Base-by-base conservation (phyloP, 2,329 filamentous ascomycete species). In the Hypoxylon rubiginosum region DNA sequence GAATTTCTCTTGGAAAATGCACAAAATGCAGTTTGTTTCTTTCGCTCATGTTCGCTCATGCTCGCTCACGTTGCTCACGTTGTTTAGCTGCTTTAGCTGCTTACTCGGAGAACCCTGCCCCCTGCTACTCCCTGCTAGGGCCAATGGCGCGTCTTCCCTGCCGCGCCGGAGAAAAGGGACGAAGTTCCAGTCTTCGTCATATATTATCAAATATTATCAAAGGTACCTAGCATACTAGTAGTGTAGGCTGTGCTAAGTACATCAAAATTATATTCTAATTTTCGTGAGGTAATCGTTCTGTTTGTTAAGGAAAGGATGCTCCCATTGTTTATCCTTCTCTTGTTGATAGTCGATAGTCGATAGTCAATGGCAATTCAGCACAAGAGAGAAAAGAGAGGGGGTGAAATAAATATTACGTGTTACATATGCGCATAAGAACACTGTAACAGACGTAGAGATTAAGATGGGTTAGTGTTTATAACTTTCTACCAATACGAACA, bases 121-220 rank as follows among this genome's bases (percentile, higher is more conserved):
- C 39, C 24, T 26, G n/a, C n/a, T 6, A 26, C 17, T 24, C 57
- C 62, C 48, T 63, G 51, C 59, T 66, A 66, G 51, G 28, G 15
- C 13, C 46, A 48, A 36, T 61, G 57, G 58, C 30, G 51, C 10
- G n/a, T 49, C 32, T 52, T 58, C 50, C 63, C 53, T 58, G 66
- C 49, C 60, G 55, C 57, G 36, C 67, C 67, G 64, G 67, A 62
- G 64, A 63, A 67, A 67, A 67, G 67, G 64, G 67, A 62, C 67
- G 58, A 59, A 30, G 34, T 64, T 62, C 67, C 64, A 67, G 48
- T 58, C 45, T 45, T 41, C 19, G 11, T 19, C 39, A n/a, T n/a
- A n/a, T n/a, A n/a, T n/a, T n/a, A n/a, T n/a, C n/a, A n/a, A n/a
- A n/a, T n/a, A n/a, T n/a, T 36, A 36, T 11, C 39, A 39, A 53